A percentile compares a stretch with the other conserved stretches of the same genome.
These are phyloP conservation scores for Galerina marginata DNA, from an alignment of 768 basidiomycete genomes.

Conservation along the genomic window DNA sequence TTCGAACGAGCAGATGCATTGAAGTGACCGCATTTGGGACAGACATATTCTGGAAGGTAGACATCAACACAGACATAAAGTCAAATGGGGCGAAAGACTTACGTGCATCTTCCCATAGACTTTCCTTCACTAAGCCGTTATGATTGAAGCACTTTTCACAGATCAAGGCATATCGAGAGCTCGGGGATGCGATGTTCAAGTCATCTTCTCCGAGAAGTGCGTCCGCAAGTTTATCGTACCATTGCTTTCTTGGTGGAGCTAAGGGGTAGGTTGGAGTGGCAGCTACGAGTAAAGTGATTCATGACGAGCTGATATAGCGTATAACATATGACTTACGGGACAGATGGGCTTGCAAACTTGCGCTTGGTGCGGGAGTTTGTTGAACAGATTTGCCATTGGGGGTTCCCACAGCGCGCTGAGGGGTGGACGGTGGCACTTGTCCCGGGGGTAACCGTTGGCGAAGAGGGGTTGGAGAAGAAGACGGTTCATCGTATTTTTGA, in stretches of 20 bases:
- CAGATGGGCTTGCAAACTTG: constrained; percentile 32
- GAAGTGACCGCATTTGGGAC: constrained; percentile 86
- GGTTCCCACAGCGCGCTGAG: constrained; percentile 33
- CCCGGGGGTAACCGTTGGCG: constrained; percentile 44
- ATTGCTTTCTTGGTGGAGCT: constrained; percentile 66
- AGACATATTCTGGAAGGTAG: constrained; percentile 70
- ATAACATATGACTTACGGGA: constrained; percentile 24
- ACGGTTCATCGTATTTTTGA: constrained; percentile 82
- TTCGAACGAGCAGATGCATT: constrained; percentile 58
- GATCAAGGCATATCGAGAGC: constrained; percentile 79
- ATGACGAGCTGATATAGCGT: constrained; percentile 2
- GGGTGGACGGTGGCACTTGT: constrained; percentile 36
- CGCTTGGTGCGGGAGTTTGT: constrained; percentile 28
- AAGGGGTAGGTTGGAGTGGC: constrained; percentile 38
- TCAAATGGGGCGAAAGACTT: constrained; percentile 37
- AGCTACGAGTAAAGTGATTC: constrained; percentile 21
- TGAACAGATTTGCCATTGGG: constrained; percentile 23
- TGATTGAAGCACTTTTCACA: constrained; percentile 88
- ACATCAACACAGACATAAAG: not conserved
- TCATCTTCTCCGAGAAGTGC: constrained; percentile 85
- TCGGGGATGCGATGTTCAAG: constrained; percentile 42
- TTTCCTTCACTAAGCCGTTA: constrained; percentile 87
- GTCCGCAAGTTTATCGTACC: constrained; percentile 90
- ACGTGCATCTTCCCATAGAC: constrained; percentile 84
- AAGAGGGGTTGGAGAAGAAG: constrained; percentile 44